Conservation (phyloP, 2,329 filamentous ascomycete species). For the Aspergillus niger region DNA sequence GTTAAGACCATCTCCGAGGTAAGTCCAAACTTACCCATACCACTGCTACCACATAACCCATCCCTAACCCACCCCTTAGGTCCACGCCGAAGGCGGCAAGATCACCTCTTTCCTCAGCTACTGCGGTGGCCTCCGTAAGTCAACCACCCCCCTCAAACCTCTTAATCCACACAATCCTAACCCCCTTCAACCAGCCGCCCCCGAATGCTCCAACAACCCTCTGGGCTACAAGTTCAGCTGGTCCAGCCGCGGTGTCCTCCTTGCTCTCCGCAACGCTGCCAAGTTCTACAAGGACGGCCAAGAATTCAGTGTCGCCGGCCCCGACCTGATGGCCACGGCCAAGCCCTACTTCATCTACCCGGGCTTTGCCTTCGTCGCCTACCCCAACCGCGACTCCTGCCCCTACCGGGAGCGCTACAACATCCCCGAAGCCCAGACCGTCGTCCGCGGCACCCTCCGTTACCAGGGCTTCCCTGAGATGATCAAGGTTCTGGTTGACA, state of each 20-base stretch:
- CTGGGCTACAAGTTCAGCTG: slow-evolving; percentile 91
- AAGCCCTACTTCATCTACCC: slow-evolving; percentile 92
- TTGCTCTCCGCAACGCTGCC: slow-evolving; percentile 84
- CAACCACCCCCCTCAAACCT: not conserved
- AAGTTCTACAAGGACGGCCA: slow-evolving; percentile 80
- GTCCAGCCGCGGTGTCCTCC: slow-evolving; percentile 78
- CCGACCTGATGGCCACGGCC: slow-evolving; percentile 79
- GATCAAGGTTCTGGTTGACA: slow-evolving; percentile 82
- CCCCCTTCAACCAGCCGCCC: slow-evolving; percentile 46
- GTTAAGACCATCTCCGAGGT: slow-evolving; percentile 73
- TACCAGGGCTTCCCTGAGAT: slow-evolving; percentile 64
- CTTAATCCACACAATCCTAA: not conserved
- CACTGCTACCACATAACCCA: not conserved
- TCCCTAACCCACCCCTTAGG: slow-evolving; percentile 49
- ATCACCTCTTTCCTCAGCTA: slow-evolving; percentile 78
- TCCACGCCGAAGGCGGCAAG: slow-evolving; percentile 86
- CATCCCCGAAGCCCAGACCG: slow-evolving; percentile 88
- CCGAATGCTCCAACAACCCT: slow-evolving; percentile 80
- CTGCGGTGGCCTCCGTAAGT: slow-evolving; percentile 70
- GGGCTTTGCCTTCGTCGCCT: slow-evolving; percentile 85
- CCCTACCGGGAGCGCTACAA: slow-evolving; percentile 84
- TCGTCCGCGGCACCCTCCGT: slow-evolving; percentile 59
- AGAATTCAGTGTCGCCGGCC: slow-evolving; percentile 64
- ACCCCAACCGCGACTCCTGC: slow-evolving; percentile 90
- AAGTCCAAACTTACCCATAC: not conserved